These are phyloP conservation scores for Takashimella koratensis DNA, from an alignment of 1,284 basidiomycete genomes.

Conservation along the genomic window DNA sequence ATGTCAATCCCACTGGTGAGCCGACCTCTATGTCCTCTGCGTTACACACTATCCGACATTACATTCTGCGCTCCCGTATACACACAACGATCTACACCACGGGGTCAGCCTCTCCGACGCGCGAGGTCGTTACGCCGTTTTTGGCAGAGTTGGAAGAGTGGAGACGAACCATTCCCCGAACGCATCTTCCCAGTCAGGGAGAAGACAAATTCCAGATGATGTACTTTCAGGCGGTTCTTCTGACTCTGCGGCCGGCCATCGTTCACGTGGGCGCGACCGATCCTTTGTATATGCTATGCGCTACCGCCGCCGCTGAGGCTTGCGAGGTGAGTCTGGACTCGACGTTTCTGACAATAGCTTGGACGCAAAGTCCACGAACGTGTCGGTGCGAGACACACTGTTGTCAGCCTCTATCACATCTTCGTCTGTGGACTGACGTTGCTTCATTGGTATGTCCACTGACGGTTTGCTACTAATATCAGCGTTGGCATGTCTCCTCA, in stretches of 20 bases:
- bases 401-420: slow-evolving; percentile 12
- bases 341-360: slow-evolving; percentile 2
- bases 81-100: slow-evolving; percentile 9
- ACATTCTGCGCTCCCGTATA: slow-evolving; percentile 13
- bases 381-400: slow-evolving; percentile 9
- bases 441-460: slow-evolving; percentile 15
- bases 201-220: slow-evolving; percentile 12
- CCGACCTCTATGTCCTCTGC: slow-evolving; percentile 16
- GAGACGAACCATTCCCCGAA: slow-evolving; percentile 10
- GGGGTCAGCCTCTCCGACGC: slow-evolving; percentile 3
- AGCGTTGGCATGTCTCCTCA: slow-evolving; percentile 11
- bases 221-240: slow-evolving; percentile 18
- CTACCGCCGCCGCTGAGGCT: slow-evolving; percentile 18
- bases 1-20: slow-evolving; percentile 2
- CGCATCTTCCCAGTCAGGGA: slow-evolving; percentile 7
- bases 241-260: slow-evolving; percentile 12
- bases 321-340: slow-evolving; percentile 16
- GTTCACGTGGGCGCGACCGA: slow-evolving; percentile 10
- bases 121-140: slow-evolving; percentile 8
- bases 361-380: slow-evolving; percentile 16
- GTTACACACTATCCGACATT: slow-evolving; percentile 12
- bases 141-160: slow-evolving; percentile 18
- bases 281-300: slow-evolving; percentile 15
- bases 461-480: background rate
- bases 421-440: slow-evolving; percentile 19